phyloP scores from a whole-genome alignment of 768 basidiomycete genomes.

The Ramaria rubella region DNA sequence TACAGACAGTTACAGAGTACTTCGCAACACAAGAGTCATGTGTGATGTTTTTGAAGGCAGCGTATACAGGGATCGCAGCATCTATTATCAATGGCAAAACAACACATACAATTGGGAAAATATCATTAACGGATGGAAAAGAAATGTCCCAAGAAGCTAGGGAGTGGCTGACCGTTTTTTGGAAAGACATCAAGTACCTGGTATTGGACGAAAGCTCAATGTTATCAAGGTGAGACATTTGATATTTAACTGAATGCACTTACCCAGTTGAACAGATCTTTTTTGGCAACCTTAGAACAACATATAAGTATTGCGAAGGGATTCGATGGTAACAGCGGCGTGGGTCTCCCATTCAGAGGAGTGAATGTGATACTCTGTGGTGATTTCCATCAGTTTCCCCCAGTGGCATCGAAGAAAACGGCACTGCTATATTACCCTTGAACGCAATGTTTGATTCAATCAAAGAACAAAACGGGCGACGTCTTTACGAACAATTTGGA shows the following conservation, averaged over 20 bases:
- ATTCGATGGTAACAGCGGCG: too few species aligned
- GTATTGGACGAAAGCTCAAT: conserved; percentile 40
- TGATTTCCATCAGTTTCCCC: too few species aligned
- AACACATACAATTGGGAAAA: too few species aligned
- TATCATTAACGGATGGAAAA: conserved; percentile 10
- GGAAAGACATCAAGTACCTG: too few species aligned
- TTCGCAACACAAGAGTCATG: conserved; percentile 19
- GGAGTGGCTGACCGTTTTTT: too few species aligned
- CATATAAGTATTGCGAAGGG: background rate
- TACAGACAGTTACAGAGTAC: conserved; percentile 29
- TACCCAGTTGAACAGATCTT: background rate
- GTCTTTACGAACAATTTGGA: conserved; percentile 23
- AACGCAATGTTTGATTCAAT: background rate
- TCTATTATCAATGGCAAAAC: conserved; percentile 31
- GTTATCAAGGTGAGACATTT: conserved; percentile 24
- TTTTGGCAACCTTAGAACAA: background rate
- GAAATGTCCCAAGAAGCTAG: too few species aligned
- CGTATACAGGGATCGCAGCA: conserved; percentile 36
- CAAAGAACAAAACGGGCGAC: conserved; percentile 14
- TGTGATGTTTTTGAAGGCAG: conserved; percentile 28
- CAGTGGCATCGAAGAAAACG: conserved; percentile 22
- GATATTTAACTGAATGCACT: background rate
- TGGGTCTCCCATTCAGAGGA: conserved; percentile 16
- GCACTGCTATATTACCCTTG: conserved; percentile 17
- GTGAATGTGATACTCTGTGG: conserved; percentile 36